These are phyloP conservation scores for Mariannaea sp. DNA, from an alignment of 2,329 filamentous ascomycete species.

Conservation along the genomic window DNA sequence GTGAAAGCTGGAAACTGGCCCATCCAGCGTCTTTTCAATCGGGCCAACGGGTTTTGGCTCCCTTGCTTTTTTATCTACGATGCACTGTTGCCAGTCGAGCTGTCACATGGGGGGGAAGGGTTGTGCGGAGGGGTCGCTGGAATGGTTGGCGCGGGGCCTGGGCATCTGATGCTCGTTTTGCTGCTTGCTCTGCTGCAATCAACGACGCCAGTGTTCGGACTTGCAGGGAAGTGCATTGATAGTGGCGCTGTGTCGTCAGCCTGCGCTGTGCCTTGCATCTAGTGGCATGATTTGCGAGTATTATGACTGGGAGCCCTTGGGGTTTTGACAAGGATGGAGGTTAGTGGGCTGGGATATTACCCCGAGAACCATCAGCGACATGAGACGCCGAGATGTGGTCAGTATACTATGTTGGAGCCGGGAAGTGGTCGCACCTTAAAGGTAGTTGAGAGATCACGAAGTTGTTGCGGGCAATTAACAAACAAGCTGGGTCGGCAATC, in stretches of 20 bases:
- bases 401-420: no score
- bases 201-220: constrained; percentile 17
- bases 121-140: no score
- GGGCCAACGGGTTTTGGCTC: constrained; percentile 23
- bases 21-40: constrained; percentile 4
- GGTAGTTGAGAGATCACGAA: no score
- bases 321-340: no score
- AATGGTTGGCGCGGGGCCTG: constrained; percentile 32
- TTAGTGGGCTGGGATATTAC: no score
- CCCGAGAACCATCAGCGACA: no score
- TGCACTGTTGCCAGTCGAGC: constrained; percentile 31
- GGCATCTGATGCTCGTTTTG: constrained; percentile 16
- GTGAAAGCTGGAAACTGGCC: constrained; percentile 14
- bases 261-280: constrained; percentile 39
- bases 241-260: constrained; percentile 35
- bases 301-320: no score
- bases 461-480: no score
- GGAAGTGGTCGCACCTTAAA: no score
- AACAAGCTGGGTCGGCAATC: no score
- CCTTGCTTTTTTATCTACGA: constrained; percentile 35
- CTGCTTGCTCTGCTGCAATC: background rate
- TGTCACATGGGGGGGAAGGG: constrained; percentile 38
- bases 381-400: no score
- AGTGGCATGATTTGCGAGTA: constrained; percentile 36
- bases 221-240: constrained; percentile 24